Percentiles rank a stretch among this genome's conserved stretches.
These are phyloP conservation scores for Solanum rostratum DNA, from an alignment of 257 asterid genomes.

Conservation along the genomic window DNA sequence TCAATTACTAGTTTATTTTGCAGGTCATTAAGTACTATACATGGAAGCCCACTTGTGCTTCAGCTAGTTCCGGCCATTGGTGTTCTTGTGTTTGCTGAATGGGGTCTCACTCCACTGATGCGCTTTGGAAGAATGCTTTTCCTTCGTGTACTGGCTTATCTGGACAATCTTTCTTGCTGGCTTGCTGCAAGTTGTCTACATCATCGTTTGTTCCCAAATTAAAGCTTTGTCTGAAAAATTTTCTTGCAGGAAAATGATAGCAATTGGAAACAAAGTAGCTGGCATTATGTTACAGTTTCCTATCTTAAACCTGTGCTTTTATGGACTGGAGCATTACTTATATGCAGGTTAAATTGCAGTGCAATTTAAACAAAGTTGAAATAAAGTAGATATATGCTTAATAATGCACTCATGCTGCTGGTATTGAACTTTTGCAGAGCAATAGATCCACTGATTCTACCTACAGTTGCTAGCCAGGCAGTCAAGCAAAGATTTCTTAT, in stretches of 20 bases:
- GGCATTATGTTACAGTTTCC: slow-evolving; percentile 50
- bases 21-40: slow-evolving; percentile 20
- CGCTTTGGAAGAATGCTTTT: slow-evolving; percentile 51
- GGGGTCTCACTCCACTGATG: slow-evolving; percentile 83
- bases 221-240: slow-evolving; percentile 1
- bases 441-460: slow-evolving; percentile 68
- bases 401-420: neutral
- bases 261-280: slow-evolving; percentile 78
- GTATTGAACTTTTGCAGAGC: slow-evolving; percentile 37
- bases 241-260: slow-evolving; percentile 56
- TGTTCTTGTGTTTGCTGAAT: slow-evolving; percentile 52
- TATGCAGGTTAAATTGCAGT: slow-evolving; percentile 70
- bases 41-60: slow-evolving; percentile 14
- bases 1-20: neutral
- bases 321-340: slow-evolving; percentile 65
- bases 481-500: slow-evolving; percentile 69
- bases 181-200: neutral
- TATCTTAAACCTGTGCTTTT: slow-evolving; percentile 77
- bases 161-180: slow-evolving; percentile 3
- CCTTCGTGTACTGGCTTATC: slow-evolving; percentile 33
- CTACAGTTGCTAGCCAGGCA: slow-evolving; percentile 70
- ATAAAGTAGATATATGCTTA: neutral
- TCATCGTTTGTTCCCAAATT: neutral
- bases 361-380: neutral
- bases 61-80: slow-evolving; percentile 32